These are phyloP conservation scores for Picochlorum costavermella DNA, from an alignment of 139 green algal genomes.

Conservation along the genomic window DNA sequence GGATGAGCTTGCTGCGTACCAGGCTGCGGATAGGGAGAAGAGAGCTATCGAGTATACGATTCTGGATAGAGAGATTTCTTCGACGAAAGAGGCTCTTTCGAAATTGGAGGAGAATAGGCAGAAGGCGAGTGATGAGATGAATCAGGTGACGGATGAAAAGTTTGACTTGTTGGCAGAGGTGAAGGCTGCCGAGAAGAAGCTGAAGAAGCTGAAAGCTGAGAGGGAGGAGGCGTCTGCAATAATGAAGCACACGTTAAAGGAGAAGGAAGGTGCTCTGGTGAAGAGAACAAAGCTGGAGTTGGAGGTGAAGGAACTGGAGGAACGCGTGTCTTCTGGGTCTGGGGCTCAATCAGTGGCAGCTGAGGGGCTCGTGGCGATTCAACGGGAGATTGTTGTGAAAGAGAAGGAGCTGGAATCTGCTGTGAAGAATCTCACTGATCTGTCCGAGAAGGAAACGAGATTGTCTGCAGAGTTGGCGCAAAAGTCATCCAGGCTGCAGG, in stretches of 20 bases:
- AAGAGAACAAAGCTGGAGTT: conserved; percentile 44
- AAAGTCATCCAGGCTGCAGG: conserved; percentile 25
- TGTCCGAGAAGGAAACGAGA: conserved; percentile 18
- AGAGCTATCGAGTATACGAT: conserved; percentile 87
- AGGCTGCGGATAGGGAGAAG: conserved; percentile 67
- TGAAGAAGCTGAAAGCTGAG: conserved; percentile 23
- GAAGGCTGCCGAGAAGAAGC: conserved; percentile 48
- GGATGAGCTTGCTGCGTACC: conserved; percentile 83
- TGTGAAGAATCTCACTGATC: conserved; percentile 22
- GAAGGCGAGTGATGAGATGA: conserved; percentile 18
- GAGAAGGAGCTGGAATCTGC: conserved; percentile 27
- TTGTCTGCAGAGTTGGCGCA: conserved; percentile 15
- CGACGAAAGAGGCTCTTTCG: conserved; percentile 44
- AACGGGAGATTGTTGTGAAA: conserved; percentile 31
- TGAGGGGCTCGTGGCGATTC: conserved; percentile 24
- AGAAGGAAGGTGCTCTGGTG: conserved; percentile 36
- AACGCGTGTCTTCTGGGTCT: conserved; percentile 9
- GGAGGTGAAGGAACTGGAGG: conserved; percentile 65
- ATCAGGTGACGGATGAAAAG: conserved; percentile 24
- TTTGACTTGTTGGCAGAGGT: conserved; percentile 16
- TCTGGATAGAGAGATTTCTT: conserved; percentile 73
- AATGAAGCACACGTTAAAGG: conserved; percentile 8
- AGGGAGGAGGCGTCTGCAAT: conserved; percentile 14
- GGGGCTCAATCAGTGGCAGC: conserved; percentile 7
- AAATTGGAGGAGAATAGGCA: conserved; percentile 41